phyloP scores from a whole-genome alignment of 2,329 filamentous ascomycete genomes.

The Cercospora canescens region DNA sequence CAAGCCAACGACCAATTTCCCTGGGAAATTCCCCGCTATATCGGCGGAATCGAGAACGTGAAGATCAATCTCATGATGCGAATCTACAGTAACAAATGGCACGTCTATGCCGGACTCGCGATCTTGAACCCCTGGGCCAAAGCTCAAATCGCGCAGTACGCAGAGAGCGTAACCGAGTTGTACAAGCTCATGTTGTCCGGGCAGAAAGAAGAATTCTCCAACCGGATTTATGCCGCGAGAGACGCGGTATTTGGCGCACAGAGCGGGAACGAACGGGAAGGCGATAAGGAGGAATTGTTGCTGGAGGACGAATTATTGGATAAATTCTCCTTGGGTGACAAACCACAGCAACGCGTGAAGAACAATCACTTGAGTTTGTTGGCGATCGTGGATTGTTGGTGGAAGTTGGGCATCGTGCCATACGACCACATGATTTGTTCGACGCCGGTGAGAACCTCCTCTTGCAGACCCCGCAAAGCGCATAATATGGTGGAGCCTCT shows the following conservation, averaged over 20 bases:
- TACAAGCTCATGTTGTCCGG: conserved; percentile 97
- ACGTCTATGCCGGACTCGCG: conserved; percentile 95
- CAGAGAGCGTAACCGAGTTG: conserved; percentile 84
- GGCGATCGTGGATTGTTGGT: conserved; percentile 99
- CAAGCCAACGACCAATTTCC: conserved; percentile 92
- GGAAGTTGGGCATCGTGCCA: conserved; percentile 84
- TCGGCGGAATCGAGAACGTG: conserved; percentile 97
- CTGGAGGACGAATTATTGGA: conserved; percentile 80
- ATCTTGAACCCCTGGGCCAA: conserved; percentile 94
- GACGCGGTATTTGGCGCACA: conserved; percentile 61
- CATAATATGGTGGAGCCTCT: background rate
- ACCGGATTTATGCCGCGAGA: conserved; percentile 77
- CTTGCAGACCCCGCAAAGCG: background rate
- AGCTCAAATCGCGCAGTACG: conserved; percentile 92
- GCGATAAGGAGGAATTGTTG: conserved; percentile 68
- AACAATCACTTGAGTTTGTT: conserved; percentile 94
- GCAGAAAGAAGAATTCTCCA: conserved; percentile 70
- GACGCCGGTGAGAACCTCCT: conserved; percentile 65
- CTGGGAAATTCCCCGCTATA: conserved; percentile 93
- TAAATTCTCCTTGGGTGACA: conserved; percentile 78
- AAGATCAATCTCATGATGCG: conserved; percentile 98
- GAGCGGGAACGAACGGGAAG: conserved; percentile 53
- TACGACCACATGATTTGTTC: conserved; percentile 99
- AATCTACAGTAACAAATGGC: conserved; percentile 99
- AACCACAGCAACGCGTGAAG: conserved; percentile 66